A percentile compares a stretch with the other conserved stretches of the same genome.
These are phyloP conservation scores for Trametes cubensis DNA, from an alignment of 768 basidiomycete genomes.

Conservation along the genomic window DNA sequence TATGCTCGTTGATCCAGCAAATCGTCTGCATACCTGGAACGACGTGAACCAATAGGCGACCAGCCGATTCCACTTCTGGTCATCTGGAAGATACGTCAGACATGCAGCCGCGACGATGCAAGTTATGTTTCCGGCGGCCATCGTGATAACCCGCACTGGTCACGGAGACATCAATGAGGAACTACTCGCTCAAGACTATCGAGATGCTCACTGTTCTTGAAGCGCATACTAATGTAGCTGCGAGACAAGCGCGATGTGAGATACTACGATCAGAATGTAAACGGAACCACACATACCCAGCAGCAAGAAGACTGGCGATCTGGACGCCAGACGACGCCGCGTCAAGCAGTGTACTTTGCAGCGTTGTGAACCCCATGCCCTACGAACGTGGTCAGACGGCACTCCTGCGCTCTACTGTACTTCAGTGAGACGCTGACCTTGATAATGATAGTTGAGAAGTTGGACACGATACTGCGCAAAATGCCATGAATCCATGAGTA, in stretches of 20 bases:
- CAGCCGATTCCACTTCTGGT: constrained; percentile 35
- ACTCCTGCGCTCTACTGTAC: neutral
- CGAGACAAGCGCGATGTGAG: neutral
- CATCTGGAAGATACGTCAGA: constrained; percentile 34
- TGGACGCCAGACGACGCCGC: constrained; percentile 22
- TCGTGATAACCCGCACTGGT: constrained; percentile 19
- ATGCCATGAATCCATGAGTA: neutral
- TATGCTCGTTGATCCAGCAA: neutral
- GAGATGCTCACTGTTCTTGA: constrained; percentile 24
- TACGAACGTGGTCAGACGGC: neutral
- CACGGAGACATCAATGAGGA: neutral
- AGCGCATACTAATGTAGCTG: constrained; percentile 22
- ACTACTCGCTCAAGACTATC: neutral
- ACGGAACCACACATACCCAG: constrained; percentile 15
- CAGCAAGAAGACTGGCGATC: constrained; percentile 20
- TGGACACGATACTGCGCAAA: constrained; percentile 20
- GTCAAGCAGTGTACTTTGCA: constrained; percentile 25
- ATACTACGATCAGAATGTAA: neutral
- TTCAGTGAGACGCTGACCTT: constrained; percentile 14
- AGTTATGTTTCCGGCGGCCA: constrained; percentile 31
- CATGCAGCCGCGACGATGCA: constrained; percentile 38
- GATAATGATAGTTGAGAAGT: constrained; percentile 32
- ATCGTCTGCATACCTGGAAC: constrained; percentile 22
- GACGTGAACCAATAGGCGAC: constrained; percentile 38
- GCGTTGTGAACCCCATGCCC: constrained; percentile 27